phyloP scores from a whole-genome alignment of 163 green algal species.

The Scenedesmus sp. region DNA sequence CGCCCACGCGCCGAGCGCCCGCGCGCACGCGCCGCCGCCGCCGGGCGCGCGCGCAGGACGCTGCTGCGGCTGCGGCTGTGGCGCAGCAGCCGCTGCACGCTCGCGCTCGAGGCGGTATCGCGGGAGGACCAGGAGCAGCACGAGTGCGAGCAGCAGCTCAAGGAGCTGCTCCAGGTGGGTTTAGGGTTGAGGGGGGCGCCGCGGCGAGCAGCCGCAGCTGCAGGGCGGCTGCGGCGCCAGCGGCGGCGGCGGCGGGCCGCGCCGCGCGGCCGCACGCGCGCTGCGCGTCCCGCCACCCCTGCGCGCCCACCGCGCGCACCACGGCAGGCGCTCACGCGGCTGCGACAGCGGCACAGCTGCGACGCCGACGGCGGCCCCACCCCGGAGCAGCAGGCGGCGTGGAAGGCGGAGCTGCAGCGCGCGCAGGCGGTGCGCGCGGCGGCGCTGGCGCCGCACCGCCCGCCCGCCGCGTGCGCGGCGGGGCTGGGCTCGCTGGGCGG shows the following conservation, averaged over 20 bases:
- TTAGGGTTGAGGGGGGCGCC: neutral
- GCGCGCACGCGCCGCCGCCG: too few relatives aligned
- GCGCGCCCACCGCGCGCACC: neutral
- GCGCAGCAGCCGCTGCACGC: slow-evolving; percentile 23
- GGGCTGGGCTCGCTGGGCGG: too few relatives aligned
- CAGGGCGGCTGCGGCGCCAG: too few relatives aligned
- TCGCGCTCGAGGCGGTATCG: slow-evolving; percentile 20
- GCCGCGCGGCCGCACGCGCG: too few relatives aligned
- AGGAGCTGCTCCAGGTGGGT: slow-evolving; percentile 32
- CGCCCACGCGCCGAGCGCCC: too few relatives aligned
- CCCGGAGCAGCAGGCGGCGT: neutral
- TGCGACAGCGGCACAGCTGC: slow-evolving; percentile 24
- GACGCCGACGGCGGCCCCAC: neutral
- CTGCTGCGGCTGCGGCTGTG: slow-evolving; percentile 37
- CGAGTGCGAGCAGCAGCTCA: slow-evolving; percentile 30
- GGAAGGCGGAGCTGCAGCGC: neutral
- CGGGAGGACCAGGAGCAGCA: slow-evolving; percentile 24
- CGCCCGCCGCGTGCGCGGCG: slow-evolving; percentile 37
- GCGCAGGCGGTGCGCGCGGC: slow-evolving; percentile 6
- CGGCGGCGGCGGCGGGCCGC: too few relatives aligned
- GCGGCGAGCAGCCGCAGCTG: neutral
- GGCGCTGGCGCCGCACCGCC: slow-evolving; percentile 25
- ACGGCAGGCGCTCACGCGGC: slow-evolving; percentile 14
- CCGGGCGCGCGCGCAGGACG: slow-evolving; percentile 6
- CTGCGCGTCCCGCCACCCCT: neutral